Conservation (phyloP, 225 moss, liverwort and hornwort species). For the Physcomitrium patens region DNA sequence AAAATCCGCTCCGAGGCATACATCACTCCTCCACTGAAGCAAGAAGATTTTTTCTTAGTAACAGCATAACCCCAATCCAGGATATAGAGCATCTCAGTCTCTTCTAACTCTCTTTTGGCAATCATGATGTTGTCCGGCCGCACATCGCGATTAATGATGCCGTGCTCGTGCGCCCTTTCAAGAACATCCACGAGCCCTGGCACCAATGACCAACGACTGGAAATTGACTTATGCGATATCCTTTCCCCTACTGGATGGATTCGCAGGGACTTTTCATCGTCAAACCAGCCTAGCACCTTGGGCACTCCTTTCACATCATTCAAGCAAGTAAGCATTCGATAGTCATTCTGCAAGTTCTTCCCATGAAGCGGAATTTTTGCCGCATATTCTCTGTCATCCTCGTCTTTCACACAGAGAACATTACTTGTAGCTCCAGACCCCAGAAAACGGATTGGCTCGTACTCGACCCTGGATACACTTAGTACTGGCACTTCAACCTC, state of each 20-base stretch:
- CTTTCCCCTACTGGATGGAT: conserved; percentile 10
- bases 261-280: neutral
- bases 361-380: neutral
- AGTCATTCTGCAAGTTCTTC: neutral
- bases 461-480: neutral
- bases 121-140: conserved; percentile 13
- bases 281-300: neutral
- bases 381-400: neutral
- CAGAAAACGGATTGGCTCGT: neutral
- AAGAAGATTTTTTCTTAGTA: neutral
- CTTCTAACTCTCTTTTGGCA: conserved; percentile 18
- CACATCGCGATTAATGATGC: conserved; percentile 16
- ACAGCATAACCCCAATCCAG: conserved; percentile 21
- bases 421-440: neutral
- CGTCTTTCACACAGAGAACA: neutral
- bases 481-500: neutral
- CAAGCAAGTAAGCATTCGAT: neutral
- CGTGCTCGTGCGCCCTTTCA: neutral
- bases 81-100: neutral
- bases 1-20: conserved; percentile 12
- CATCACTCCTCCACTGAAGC: conserved; percentile 20
- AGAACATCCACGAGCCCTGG: conserved; percentile 18
- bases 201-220: neutral
- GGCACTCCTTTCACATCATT: neutral
- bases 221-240: neutral